Evolutionary conservation across 129 eudicot genomes (phyloP), one percentile per base, ranked within the genome.

Genomic region (Artemisia tridentata): DNA sequence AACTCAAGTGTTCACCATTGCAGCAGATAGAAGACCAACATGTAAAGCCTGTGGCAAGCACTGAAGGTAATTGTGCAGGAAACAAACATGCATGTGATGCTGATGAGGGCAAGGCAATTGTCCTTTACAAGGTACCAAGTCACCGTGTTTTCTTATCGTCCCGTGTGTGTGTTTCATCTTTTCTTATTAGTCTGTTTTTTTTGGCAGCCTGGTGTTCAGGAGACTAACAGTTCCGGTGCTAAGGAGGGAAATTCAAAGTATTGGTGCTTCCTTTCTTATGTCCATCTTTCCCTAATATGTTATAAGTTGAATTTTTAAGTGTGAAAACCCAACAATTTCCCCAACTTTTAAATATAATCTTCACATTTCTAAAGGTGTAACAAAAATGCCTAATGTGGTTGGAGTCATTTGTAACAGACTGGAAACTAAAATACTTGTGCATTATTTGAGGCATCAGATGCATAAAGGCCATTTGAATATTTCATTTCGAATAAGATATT

Each of bases 101-200:
- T 57, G 80, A 76, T 76, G 92, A 87, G 13, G 96, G 88, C 70
- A 89, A 85, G 74, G 96, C 96, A 47, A 89, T 92, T 82, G 90
- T 92, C 67, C 90, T 92, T 53, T 92, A 92, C 87, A 82, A 69
- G 92, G 98, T 92, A 72, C 71, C 18, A 46, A 19, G 31, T 60
- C 69, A 67, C 47, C 74, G 58, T 71, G 12, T 71, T 5, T 60
- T 23, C 29, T 63, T 48, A 68, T 64, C 18, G 27, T 63, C 27
- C 68, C 38, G 10, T 38, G 45, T 38, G 9, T 38, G 45, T 7
- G 9, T 64, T 11, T 43, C 29, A 17, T 49, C 11, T 16, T 65
- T 60, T 74, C 23, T 46, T 53, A 69, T 65, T 41, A 50, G 47
- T 59, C 54, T 7, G 38, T 13, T 71, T 70, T 65, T 65, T 73